phyloP scores from a whole-genome alignment of 768 basidiomycete genomes.

The Pleurotus djamor region DNA sequence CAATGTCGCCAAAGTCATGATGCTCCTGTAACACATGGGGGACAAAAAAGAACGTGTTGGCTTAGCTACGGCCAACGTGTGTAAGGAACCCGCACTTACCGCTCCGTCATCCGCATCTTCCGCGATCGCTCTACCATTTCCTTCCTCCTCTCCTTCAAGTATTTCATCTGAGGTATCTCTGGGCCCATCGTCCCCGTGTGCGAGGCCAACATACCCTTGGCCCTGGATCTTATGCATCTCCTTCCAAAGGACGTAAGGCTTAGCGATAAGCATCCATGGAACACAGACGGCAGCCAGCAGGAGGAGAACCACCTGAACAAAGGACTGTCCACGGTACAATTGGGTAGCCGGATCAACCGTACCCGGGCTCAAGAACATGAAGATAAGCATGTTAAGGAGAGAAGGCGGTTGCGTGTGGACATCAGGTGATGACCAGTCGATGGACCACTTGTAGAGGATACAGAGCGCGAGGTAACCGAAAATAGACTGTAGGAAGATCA shows the following conservation, averaged over 20 bases:
- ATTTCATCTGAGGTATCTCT: conserved; percentile 57
- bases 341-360: conserved; percentile 63
- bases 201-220: conserved; percentile 80
- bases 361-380: conserved; percentile 94
- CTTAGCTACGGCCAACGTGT: conserved; percentile 11
- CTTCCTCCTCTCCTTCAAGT: conserved; percentile 80
- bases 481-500: conserved; percentile 96
- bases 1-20: conserved; percentile 92
- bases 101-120: conserved; percentile 73
- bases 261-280: conserved; percentile 90
- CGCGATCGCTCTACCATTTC: conserved; percentile 69
- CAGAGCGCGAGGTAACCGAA: conserved; percentile 95
- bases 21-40: conserved; percentile 48
- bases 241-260: conserved; percentile 90
- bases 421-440: conserved; percentile 79
- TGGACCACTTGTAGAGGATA: conserved; percentile 96
- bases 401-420: conserved; percentile 69
- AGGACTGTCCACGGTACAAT: conserved; percentile 86
- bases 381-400: conserved; percentile 92
- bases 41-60: conserved; percentile 6
- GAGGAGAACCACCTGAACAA: conserved; percentile 78
- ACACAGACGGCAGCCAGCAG: conserved; percentile 83
- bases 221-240: conserved; percentile 82
- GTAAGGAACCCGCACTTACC: conserved; percentile 43
- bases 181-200: conserved; percentile 51